Conservation (phyloP, 768 basidiomycete genomes). For the Wakefieldia striispora region DNA sequence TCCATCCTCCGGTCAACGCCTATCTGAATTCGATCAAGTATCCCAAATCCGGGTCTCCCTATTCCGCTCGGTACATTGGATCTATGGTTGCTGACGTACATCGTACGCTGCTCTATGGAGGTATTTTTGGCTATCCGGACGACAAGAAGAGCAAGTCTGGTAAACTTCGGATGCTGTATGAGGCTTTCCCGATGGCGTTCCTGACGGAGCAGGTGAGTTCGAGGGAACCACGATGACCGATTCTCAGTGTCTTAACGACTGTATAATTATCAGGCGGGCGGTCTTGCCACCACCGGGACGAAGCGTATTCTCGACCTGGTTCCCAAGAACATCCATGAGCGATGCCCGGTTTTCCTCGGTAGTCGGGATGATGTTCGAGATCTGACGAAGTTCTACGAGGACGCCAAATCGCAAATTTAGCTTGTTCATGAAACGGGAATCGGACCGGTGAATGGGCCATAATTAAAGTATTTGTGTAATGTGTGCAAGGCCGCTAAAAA, state of each 20-base stretch:
- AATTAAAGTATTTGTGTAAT: slow-evolving; percentile 6
- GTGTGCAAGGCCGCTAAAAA: not conserved
- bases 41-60: slow-evolving; percentile 73
- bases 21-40: slow-evolving; percentile 93
- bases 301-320: slow-evolving; percentile 89
- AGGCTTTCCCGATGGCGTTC: slow-evolving; percentile 98
- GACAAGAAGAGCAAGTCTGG: slow-evolving; percentile 98
- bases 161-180: slow-evolving; percentile 92
- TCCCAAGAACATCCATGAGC: slow-evolving; percentile 85
- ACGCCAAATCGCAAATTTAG: slow-evolving; percentile 17
- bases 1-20: slow-evolving; percentile 73
- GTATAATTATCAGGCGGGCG: slow-evolving; percentile 75
- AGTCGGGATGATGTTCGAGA: slow-evolving; percentile 92
- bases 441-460: not conserved
- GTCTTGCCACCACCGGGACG: slow-evolving; percentile 94
- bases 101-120: slow-evolving; percentile 93
- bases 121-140: slow-evolving; percentile 97
- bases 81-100: slow-evolving; percentile 99
- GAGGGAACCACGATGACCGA: not conserved
- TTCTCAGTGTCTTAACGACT: not conserved
- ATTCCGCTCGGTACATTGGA: slow-evolving; percentile 92
- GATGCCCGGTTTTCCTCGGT: slow-evolving; percentile 91
- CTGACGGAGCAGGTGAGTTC: slow-evolving; percentile 80
- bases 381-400: slow-evolving; percentile 77
- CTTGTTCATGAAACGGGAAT: not conserved